Evolutionary conservation across 768 basidiomycete species (phyloP), one percentile per base, ranked within the genome.

Genomic region (Hygrophorus russula): DNA sequence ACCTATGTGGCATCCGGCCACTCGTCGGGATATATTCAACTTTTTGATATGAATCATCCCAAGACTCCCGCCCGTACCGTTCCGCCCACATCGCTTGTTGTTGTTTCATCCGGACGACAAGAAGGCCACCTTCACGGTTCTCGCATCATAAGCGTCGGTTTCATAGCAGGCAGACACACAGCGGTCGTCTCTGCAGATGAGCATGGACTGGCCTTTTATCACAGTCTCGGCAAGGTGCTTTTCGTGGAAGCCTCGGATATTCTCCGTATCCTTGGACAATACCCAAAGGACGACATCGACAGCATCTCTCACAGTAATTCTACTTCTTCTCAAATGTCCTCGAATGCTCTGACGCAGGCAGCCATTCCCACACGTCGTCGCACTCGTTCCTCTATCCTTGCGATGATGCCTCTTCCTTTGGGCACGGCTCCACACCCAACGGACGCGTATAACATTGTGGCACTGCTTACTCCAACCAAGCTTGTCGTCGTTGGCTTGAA

Each of bases 221-320:
- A 97, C 61, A 87, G 84, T 43, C 66, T 99, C 3, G 91, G 96
- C 19, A 93, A 89, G 59, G 82, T 98, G 9, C 69, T 98, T 11
- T 96, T 96, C 51, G 82, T 99, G 5, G 93, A 97, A 36, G 92
- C 93, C 10, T 80, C 87, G 12, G 96, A 99, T 58, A 89, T 88
- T 28, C 72, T 98, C 36, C 81, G 96, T 13, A 88, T 99, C 41
- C 71, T 98, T 2, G 96, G 96, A 1, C 87, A 83, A 53, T 94
- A 97, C 55, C 85, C 87, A 3, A 75, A 80, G 20, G 68, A 69
- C 34, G 59, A 61, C 44, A 38, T 30, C 15, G 46, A 7, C 51
- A n/a, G 24, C 50, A 18, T 40, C 33, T 28, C 19, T 29, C 34
- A 34, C 51, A 12, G 34, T 51, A 40, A 47, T 46, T 17, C 45